Percentiles rank a stretch among this genome's conserved stretches.
phyloP scores from a whole-genome alignment of 2,329 filamentous ascomycete genomes.

The Leptosphaerulina australis region DNA sequence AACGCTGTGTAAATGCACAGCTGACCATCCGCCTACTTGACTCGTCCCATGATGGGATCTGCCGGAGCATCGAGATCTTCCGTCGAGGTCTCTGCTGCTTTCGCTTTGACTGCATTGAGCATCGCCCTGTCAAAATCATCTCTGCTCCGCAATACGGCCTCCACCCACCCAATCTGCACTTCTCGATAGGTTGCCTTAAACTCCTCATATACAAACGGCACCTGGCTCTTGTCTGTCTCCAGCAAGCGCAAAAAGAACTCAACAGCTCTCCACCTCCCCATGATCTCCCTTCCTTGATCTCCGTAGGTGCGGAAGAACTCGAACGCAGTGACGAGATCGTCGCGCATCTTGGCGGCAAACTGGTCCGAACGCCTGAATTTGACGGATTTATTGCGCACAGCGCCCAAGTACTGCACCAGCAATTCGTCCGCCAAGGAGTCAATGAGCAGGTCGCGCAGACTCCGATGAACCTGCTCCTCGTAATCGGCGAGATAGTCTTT shows the following conservation, averaged over 20 bases:
- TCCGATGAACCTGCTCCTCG: constrained; percentile 79
- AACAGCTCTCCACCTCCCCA: constrained; percentile 89
- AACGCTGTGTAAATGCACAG: too few relatives aligned
- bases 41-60: constrained; percentile 94
- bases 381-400: constrained; percentile 86
- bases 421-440: constrained; percentile 94
- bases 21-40: too few relatives aligned
- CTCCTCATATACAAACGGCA: constrained; percentile 78
- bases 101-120: constrained; percentile 84
- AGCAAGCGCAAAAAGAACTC: constrained; percentile 82
- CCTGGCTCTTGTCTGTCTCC: constrained; percentile 71
- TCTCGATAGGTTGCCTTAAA: constrained; percentile 94
- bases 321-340: constrained; percentile 89
- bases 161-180: constrained; percentile 92
- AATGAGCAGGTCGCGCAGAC: constrained; percentile 86
- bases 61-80: constrained; percentile 68
- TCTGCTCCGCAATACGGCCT: constrained; percentile 81
- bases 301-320: constrained; percentile 75
- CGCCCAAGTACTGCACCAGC: constrained; percentile 80
- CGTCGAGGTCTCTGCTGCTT: constrained; percentile 83
- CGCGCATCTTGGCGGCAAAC: constrained; percentile 90
- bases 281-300: constrained; percentile 67
- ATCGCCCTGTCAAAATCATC: constrained; percentile 94
- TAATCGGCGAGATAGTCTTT: constrained; percentile 95
- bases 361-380: constrained; percentile 87